phyloP scores from a whole-genome alignment of 2,329 filamentous ascomycete species.

The Herpotrichia juniperi region DNA sequence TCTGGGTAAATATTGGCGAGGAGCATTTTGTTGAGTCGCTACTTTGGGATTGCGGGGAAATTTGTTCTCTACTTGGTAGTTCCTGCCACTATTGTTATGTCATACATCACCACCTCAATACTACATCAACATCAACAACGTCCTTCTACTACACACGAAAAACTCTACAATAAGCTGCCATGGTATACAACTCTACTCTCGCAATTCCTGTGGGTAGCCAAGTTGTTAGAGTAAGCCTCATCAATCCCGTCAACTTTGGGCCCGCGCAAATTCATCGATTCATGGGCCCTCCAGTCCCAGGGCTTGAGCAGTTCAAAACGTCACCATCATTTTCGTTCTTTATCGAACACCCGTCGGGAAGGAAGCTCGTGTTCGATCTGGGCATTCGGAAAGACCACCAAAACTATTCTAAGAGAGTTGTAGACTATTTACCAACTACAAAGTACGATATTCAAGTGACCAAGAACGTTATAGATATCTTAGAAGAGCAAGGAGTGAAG shows the following conservation, averaged over 20 bases:
- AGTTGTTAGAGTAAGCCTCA: constrained; percentile 28
- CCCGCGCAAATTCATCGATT: constrained; percentile 41
- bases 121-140: not conserved
- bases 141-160: no score
- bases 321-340: constrained; percentile 55
- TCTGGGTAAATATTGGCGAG: not conserved
- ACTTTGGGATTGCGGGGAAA: not conserved
- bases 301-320: constrained; percentile 23
- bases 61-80: not conserved
- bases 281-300: constrained; percentile 25
- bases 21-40: not conserved
- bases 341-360: constrained; percentile 52
- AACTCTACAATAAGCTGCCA: not conserved
- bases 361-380: constrained; percentile 55
- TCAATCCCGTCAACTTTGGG: constrained; percentile 49
- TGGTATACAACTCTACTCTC: constrained; percentile 9
- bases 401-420: constrained; percentile 33
- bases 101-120: constrained; percentile 1
- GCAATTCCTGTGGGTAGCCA: constrained; percentile 11
- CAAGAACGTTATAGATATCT: constrained; percentile 50
- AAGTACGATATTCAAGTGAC: constrained; percentile 47
- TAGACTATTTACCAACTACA: constrained; percentile 23
- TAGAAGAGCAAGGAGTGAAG: constrained; percentile 41
- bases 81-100: not conserved
- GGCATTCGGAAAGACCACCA: constrained; percentile 55